Evolutionary conservation across 2,329 filamentous ascomycete species (phyloP).

Genomic region (Colletotrichum phormii): DNA sequence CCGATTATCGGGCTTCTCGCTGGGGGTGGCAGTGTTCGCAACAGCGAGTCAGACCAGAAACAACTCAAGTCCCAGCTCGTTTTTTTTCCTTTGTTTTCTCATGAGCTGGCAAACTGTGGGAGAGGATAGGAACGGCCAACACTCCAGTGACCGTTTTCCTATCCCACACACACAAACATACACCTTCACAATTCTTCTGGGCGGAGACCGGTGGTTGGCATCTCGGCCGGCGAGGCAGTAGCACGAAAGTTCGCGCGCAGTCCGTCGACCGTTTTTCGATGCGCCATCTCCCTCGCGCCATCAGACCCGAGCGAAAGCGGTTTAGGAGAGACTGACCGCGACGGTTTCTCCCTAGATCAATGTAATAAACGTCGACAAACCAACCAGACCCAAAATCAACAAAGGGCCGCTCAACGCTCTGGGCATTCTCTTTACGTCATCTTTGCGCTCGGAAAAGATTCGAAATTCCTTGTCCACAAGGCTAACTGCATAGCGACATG

Average conservation of each 20-base stretch:
- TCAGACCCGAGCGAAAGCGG: conserved; percentile 23
- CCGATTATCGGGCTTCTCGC: not conserved
- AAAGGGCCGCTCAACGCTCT: not conserved
- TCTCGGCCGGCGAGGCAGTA: not conserved
- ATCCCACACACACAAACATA: not conserved
- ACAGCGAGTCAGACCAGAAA: conserved; percentile 6
- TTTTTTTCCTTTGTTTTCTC: not conserved
- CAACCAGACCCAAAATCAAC: not conserved
- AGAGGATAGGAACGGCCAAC: not conserved
- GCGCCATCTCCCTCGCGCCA: not conserved
- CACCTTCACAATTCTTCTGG: not conserved
- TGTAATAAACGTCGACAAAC: not conserved
- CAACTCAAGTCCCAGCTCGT: not conserved
- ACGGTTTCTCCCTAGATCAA: not conserved
- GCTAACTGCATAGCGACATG: conserved; percentile 35
- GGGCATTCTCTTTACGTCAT: conserved; percentile 14
- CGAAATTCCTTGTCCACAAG: not conserved
- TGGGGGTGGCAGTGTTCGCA: not conserved
- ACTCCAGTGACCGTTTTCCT: not conserved
- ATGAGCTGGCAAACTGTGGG: not conserved
- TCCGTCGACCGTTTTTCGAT: not conserved
- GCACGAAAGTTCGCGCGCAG: conserved; percentile 9
- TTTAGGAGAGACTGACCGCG: not conserved
- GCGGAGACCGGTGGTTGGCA: not conserved
- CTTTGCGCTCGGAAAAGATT: not conserved